A percentile compares a stretch with the other conserved stretches of the same genome.
These are phyloP conservation scores for Tephrocybe sp. DNA, from an alignment of 768 basidiomycete species.

Conservation along the genomic window DNA sequence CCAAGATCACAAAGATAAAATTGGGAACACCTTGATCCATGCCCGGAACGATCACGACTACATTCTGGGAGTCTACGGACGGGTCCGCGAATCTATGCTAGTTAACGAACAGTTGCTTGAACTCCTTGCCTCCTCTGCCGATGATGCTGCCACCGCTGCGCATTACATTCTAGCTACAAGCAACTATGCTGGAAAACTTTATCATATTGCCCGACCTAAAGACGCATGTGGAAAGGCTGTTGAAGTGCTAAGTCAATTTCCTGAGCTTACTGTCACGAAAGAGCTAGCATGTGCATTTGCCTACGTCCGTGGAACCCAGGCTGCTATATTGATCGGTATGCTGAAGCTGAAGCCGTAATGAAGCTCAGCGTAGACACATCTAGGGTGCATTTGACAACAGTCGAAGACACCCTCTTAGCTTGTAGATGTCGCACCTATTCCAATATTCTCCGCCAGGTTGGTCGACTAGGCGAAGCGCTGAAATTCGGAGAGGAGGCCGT, in stretches of 20 bases:
- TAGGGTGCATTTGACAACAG: neutral
- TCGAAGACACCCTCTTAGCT: constrained; percentile 6
- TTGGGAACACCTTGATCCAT: neutral
- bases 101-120: neutral
- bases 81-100: constrained; percentile 6
- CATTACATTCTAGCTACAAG: neutral
- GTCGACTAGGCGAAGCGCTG: constrained; percentile 5
- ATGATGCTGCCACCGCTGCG: neutral
- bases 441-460: neutral
- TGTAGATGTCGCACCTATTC: constrained; percentile 2
- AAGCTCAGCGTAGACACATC: neutral
- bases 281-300: constrained; percentile 8
- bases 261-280: neutral
- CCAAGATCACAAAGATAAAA: constrained; percentile 2
- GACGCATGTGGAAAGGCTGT: constrained; percentile 9
- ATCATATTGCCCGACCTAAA: neutral
- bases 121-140: constrained; percentile 2
- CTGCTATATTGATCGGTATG: neutral
- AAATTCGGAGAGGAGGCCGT: constrained; percentile 12
- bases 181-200: constrained; percentile 7
- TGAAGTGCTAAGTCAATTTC: neutral
- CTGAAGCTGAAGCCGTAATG: constrained; percentile 4
- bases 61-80: constrained; percentile 7
- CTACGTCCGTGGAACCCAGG: neutral
- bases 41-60: constrained; percentile 1